These are phyloP conservation scores for Cystobasidiaceae sp. DNA, from an alignment of 1,284 basidiomycete genomes.

Conservation along the genomic window DNA sequence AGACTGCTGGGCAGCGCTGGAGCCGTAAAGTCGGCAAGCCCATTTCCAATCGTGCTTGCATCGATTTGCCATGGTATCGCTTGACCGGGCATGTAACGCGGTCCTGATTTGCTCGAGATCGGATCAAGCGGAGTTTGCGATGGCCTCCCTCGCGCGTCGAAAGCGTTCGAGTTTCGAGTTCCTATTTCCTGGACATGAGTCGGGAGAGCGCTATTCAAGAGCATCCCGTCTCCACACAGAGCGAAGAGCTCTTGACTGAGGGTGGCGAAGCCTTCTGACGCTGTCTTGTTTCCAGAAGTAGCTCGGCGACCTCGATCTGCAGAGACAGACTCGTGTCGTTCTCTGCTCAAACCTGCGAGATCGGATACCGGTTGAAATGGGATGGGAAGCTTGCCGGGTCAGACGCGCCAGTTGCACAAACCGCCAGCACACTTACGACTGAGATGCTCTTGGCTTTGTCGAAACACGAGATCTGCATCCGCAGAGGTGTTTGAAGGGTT, in stretches of 20 bases:
- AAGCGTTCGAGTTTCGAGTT: too few relatives aligned
- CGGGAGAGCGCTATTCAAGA: too few relatives aligned
- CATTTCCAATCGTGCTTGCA: too few relatives aligned
- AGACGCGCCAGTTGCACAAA: background rate
- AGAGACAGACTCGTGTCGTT: background rate
- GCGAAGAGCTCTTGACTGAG: slow-evolving; percentile 14
- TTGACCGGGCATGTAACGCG: too few relatives aligned
- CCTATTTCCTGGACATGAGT: too few relatives aligned
- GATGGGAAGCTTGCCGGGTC: background rate
- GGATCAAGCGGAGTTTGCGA: too few relatives aligned
- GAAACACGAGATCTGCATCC: slow-evolving; percentile 7
- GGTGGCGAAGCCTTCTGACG: slow-evolving; percentile 1
- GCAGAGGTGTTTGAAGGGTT: slow-evolving; percentile 3
- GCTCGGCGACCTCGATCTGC: background rate
- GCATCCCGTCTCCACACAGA: slow-evolving; percentile 7
- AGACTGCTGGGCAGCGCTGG: too few relatives aligned
- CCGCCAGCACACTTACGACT: background rate
- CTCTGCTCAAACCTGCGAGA: too few relatives aligned
- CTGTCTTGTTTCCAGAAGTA: background rate
- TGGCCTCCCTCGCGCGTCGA: too few relatives aligned
- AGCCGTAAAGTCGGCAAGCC: too few relatives aligned
- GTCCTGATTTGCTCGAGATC: too few relatives aligned
- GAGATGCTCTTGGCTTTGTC: slow-evolving; percentile 1
- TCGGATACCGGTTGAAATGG: background rate
- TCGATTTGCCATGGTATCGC: too few relatives aligned